phyloP scores from a whole-genome alignment of 129 eudicot genomes.

The Pseudognaphalium luteoalbum region DNA sequence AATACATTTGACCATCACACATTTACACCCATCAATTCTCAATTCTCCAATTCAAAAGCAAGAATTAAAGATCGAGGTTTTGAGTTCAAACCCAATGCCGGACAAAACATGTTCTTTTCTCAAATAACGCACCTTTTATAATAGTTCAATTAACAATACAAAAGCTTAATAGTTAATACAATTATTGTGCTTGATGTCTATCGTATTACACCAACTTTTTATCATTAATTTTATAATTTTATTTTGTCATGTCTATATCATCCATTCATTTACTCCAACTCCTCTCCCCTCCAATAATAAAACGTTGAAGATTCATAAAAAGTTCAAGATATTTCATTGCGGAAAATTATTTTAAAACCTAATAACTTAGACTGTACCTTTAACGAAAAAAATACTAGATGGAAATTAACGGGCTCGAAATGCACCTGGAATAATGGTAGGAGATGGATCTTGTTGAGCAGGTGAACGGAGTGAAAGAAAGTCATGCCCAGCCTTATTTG shows the following conservation, averaged over 20 bases:
- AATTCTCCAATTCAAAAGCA: too few species aligned
- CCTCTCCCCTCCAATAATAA: background rate
- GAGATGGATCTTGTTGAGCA: slow-evolving; percentile 67
- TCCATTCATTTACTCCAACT: slow-evolving; percentile 20
- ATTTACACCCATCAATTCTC: too few species aligned
- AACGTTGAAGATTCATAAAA: too few species aligned
- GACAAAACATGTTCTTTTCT: too few species aligned
- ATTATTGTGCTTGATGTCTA: background rate
- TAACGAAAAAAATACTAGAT: slow-evolving; percentile 23
- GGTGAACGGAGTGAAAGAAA: slow-evolving; percentile 86
- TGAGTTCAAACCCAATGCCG: too few species aligned
- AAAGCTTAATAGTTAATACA: background rate
- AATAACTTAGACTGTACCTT: background rate
- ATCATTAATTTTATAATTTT: background rate
- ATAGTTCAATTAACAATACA: too few species aligned
- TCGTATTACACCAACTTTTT: background rate
- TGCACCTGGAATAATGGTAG: slow-evolving; percentile 28
- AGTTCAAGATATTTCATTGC: too few species aligned
- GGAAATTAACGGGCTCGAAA: background rate
- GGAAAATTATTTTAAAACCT: too few species aligned
- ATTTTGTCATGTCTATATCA: background rate
- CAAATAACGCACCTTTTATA: too few species aligned
- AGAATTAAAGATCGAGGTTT: too few species aligned
- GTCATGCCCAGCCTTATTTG: slow-evolving; percentile 67
- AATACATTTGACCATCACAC: too few species aligned